phyloP scores from a whole-genome alignment of 2,329 filamentous ascomycete genomes.

The Trichoderma koningii region DNA sequence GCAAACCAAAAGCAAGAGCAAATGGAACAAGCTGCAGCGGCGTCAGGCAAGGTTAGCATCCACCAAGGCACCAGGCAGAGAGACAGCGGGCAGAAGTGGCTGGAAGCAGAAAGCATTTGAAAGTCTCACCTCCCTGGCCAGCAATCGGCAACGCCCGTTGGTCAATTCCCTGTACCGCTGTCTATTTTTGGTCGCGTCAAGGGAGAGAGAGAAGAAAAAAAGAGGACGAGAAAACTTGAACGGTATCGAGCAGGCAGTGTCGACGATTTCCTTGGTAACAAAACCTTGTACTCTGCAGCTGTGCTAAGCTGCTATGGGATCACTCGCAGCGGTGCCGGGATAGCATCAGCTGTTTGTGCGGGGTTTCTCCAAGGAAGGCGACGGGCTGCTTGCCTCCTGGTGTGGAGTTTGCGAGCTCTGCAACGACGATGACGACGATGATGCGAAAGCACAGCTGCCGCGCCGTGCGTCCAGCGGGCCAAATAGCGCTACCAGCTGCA shows the following conservation, averaged over 20 bases:
- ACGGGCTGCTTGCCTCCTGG: not conserved
- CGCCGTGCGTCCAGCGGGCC: constrained; percentile 16
- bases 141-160: constrained; percentile 11
- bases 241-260: not conserved
- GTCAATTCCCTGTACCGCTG: constrained; percentile 11
- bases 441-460: constrained; percentile 11
- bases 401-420: not conserved
- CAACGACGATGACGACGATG: constrained; percentile 5
- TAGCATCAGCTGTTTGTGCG: constrained; percentile 4
- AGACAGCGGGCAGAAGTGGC: not conserved
- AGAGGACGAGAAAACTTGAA: not conserved
- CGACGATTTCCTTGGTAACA: not conserved
- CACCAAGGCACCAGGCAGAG: no score
- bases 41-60: constrained; percentile 7
- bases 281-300: not conserved
- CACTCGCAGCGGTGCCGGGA: not conserved
- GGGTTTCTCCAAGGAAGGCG: constrained; percentile 5
- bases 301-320: constrained; percentile 10
- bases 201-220: not conserved
- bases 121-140: constrained; percentile 10
- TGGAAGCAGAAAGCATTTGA: not conserved
- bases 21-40: not conserved
- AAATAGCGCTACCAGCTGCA: constrained; percentile 17
- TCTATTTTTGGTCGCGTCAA: constrained; percentile 15
- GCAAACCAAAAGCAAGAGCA: no score